Evolutionary conservation across 176 grass and related monocot genomes (phyloP), one percentile per base, ranked within the genome.

Genomic region (Aegilops sharonensis): DNA sequence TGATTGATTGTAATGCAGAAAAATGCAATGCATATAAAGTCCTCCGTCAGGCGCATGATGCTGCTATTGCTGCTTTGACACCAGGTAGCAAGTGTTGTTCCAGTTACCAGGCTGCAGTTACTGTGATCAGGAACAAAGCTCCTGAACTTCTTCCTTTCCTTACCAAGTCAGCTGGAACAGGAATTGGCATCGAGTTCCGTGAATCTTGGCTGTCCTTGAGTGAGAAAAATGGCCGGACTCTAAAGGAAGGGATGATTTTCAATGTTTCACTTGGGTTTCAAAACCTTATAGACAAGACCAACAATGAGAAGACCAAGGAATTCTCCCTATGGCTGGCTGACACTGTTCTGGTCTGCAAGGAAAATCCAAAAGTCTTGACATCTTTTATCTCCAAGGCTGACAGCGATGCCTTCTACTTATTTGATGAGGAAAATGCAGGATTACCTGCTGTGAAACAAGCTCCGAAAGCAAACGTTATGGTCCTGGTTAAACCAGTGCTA

Each of bases 201-300:
- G 95, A 97, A 87, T 75, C 91, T 54, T 77, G 89, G 25, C 48
- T 97, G 6, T 79, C n/a, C 54, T 78, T 97, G 78, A 97, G 83
- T 86, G 64, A 70, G 5, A 94, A 94, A 79, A 91, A 88, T 85
- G 91, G 93, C 31, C 68, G 31, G 3, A n/a, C 20, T 15, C 43
- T 97, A 10, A 91, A 93, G 64, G 27, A 78, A 31, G 95, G 92
- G 15, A 97, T 94, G 95, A 62, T 93, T 83, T 97, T 97, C 68
- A 97, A 94, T 78, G 89, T 95, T 11, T 97, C 87, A 17, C 84
- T 97, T 86, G 95, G 95, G 89, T 93, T 97, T 4, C 92, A 97
- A 17, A 97, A 94, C 59, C 64, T 94, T 21, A 67, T 8, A 34
- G 85, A 83, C 23, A 81, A 63, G 8, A 52, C 45, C 42, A 75